Evolutionary conservation across 306 rosid genomes (phyloP), one percentile per base, ranked within the genome.

Genomic region (Begonia peltatifolia): DNA sequence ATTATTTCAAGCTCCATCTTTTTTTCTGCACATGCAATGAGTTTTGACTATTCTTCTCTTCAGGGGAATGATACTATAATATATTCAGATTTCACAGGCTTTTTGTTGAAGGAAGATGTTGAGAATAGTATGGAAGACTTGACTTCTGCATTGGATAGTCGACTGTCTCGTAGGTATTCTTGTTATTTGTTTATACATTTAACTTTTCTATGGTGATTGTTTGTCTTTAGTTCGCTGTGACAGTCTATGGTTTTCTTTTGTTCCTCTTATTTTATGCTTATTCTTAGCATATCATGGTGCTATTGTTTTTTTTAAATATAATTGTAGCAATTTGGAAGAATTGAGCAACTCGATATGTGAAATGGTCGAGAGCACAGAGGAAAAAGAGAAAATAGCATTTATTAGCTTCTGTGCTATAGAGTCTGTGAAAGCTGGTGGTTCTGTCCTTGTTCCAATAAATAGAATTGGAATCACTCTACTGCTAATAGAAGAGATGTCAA

Each of bases 1-100:
- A 79, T 77, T 68, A 68, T 89, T 67, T 79, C 97, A 17, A 76
- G 79, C 55, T 89, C 95, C 59, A 70, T 78, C 73, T 84, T 89
- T 68, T 58, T 48, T 67, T 73, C 95, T 59, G 63, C 75, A 23
- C 84, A 84, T 68, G 83, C 95, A 4, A 82, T 80, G 97, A 52
- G 67, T 63, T 80, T 89, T 63, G 80, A 89, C 62, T 78, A 70
- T 64, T 53, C 0, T 49, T 76, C 81, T 76, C 82, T 89, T 62
- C 66, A 52, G 52, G 84, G 84, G 62, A 68, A 56, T 47, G 54
- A 52, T 50, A 36, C 61, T 9, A 41, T 84, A 52, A 65, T 89
- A 70, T 89, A 77, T 80, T 89, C 97, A 51, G 95, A 89, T 78
- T 82, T 79, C 75, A 74, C 84, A 62, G 60, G 71, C 63, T 60